phyloP scores from a whole-genome alignment of 2,329 filamentous ascomycete genomes.

The Aureobasidium subglaciale region DNA sequence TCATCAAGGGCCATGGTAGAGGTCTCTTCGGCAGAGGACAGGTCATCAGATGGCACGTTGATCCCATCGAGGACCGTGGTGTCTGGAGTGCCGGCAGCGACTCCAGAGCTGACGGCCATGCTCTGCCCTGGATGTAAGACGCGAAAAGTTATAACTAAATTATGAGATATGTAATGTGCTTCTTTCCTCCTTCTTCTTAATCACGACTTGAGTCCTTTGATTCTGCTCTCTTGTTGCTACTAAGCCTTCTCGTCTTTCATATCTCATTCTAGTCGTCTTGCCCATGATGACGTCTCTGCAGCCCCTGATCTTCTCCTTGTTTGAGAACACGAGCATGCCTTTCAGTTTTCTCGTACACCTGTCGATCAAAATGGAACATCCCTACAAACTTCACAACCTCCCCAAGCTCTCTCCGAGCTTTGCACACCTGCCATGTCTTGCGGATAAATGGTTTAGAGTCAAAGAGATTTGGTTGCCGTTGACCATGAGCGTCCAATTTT shows the following conservation, averaged over 20 bases:
- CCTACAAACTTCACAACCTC: neutral
- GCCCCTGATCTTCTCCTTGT: too few species aligned
- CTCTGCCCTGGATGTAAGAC: constrained; percentile 39
- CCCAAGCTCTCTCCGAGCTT: neutral
- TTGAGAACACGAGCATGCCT: too few species aligned
- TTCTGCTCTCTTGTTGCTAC: too few species aligned
- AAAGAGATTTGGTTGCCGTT: neutral
- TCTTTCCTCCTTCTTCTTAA: neutral
- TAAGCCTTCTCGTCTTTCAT: too few species aligned
- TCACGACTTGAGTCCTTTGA: too few species aligned
- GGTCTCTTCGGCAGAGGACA: constrained; percentile 78
- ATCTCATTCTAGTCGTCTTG: too few species aligned
- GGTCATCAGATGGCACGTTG: constrained; percentile 70
- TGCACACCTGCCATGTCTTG: neutral
- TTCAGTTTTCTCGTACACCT: too few species aligned
- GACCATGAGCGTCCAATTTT: neutral
- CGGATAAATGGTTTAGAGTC: neutral
- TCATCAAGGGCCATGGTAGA: constrained; percentile 59
- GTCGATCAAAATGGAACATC: too few species aligned
- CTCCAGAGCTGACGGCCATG: constrained; percentile 71
- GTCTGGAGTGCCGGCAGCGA: constrained; percentile 90
- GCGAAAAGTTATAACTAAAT: neutral
- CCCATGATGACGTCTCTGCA: too few species aligned
- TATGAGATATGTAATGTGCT: neutral
- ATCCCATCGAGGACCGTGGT: constrained; percentile 55